Evolutionary conservation across 2,329 filamentous ascomycete genomes (phyloP).

Genomic region (Bipolaris cookei): DNA sequence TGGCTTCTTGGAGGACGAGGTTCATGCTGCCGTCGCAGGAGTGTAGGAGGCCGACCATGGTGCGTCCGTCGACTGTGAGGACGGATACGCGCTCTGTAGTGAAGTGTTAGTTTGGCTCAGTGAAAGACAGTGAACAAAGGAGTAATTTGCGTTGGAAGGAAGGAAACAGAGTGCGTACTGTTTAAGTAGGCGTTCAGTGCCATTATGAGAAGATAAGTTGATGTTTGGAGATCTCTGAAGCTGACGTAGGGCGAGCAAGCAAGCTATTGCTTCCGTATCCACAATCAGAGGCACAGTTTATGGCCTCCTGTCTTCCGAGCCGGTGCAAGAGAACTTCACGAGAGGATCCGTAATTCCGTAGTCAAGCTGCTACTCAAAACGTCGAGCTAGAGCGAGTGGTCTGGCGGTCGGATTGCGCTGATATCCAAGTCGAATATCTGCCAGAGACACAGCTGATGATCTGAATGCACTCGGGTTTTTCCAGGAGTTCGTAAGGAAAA

Average conservation of each 20-base stretch:
- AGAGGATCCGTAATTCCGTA: neutral
- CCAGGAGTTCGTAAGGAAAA: neutral
- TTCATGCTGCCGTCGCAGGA: conserved; percentile 93
- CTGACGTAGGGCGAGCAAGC: neutral
- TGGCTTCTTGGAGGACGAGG: conserved; percentile 79
- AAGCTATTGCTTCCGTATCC: neutral
- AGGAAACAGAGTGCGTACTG: conserved; percentile 36
- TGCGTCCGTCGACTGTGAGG: conserved; percentile 90
- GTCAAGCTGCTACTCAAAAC: neutral
- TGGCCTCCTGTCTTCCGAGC: neutral
- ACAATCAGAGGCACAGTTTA: neutral
- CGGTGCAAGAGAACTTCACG: neutral
- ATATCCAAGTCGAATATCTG: neutral
- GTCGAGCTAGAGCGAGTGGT: neutral
- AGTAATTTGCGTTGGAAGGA: neutral
- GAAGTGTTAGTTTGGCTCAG: conserved; percentile 9
- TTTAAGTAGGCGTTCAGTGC: conserved; percentile 54
- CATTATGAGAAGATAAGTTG: conserved; percentile 34
- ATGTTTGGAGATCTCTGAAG: neutral
- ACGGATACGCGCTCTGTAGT: conserved; percentile 83
- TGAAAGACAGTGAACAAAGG: neutral
- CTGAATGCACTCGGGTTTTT: neutral
- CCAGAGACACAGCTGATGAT: neutral
- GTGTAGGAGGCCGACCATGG: conserved; percentile 74
- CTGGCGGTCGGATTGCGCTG: neutral